Conservation (phyloP, 2,329 filamentous ascomycete genomes). For the Elsinoe perseae region DNA sequence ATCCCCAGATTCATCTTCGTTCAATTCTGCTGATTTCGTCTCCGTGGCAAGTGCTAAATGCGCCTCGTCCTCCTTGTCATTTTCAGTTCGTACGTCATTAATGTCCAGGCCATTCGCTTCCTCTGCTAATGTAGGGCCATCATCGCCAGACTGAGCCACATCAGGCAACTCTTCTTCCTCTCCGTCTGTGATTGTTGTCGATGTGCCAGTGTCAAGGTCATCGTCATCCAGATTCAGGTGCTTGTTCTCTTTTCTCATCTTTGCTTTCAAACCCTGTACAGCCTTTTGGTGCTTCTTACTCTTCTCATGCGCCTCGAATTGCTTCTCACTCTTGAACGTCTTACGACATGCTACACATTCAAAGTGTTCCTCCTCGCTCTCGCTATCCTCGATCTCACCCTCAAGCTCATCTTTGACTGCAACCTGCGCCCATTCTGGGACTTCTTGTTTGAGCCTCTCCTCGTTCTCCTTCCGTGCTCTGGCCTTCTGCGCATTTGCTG, state of each 20-base stretch:
- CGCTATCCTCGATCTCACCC: constrained; percentile 43
- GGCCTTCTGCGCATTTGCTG: constrained; percentile 75
- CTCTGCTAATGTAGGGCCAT: constrained; percentile 7
- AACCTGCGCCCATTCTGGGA: constrained; percentile 69
- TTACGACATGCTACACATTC: constrained; percentile 59
- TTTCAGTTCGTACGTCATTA: constrained; percentile 19
- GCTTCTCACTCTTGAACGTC: constrained; percentile 80
- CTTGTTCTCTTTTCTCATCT: constrained; percentile 75
- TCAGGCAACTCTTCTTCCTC: constrained; percentile 25
- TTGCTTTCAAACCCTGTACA: constrained; percentile 66
- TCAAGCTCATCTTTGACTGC: constrained; percentile 47
- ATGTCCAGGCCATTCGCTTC: constrained; percentile 21
- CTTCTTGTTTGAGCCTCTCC: constrained; percentile 58
- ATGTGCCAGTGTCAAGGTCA: constrained; percentile 27
- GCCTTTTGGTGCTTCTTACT: constrained; percentile 95
- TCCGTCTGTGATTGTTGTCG: constrained; percentile 27
- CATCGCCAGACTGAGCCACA: constrained; percentile 16
- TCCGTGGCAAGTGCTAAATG: too few relatives aligned
- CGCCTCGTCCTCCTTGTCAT: constrained; percentile 16
- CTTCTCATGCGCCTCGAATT: constrained; percentile 84
- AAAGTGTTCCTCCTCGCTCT: constrained; percentile 45
- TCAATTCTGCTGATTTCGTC: neutral
- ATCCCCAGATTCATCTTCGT: neutral
- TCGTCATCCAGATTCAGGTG: constrained; percentile 44
- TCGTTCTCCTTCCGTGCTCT: constrained; percentile 73